phyloP scores from a whole-genome alignment of 768 basidiomycete species.

The Leccinum aurantiacum region DNA sequence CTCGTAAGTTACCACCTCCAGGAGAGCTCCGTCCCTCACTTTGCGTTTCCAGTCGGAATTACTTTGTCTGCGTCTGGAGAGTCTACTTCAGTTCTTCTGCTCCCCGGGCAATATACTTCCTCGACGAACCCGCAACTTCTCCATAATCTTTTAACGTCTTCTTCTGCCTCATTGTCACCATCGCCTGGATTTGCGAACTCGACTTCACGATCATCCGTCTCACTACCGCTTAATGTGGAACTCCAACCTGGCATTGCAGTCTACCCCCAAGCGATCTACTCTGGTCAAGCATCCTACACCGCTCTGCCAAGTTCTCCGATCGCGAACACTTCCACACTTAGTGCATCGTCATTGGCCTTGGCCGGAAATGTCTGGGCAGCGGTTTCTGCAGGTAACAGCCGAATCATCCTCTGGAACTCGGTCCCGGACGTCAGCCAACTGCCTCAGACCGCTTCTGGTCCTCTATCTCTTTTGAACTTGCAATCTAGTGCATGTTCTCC shows the following conservation, averaged over 20 bases:
- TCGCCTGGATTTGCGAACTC: constrained; percentile 65
- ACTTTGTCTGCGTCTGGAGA: constrained; percentile 56
- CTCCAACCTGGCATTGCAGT: constrained; percentile 66
- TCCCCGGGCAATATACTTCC: constrained; percentile 76
- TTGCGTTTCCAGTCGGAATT: constrained; percentile 57
- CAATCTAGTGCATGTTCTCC: constrained; percentile 76
- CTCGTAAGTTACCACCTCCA: constrained; percentile 44
- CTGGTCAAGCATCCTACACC: constrained; percentile 62
- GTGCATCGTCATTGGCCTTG: constrained; percentile 63
- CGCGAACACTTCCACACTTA: constrained; percentile 47
- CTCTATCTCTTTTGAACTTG: constrained; percentile 65
- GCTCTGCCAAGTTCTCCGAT: constrained; percentile 52
- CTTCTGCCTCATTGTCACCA: constrained; percentile 56
- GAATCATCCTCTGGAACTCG: constrained; percentile 76
- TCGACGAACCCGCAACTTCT: constrained; percentile 72
- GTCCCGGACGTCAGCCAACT: constrained; percentile 74
- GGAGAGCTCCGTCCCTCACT: constrained; percentile 14
- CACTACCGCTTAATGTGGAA: constrained; percentile 67
- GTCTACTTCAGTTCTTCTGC: constrained; percentile 56
- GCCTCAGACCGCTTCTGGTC: constrained; percentile 46
- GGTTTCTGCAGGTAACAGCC: constrained; percentile 54
- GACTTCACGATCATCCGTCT: constrained; percentile 41
- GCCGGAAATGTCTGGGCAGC: constrained; percentile 69
- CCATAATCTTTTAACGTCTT: constrained; percentile 63
- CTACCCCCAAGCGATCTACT: constrained; percentile 63